These are phyloP conservation scores for Colletotrichum spinosum DNA, from an alignment of 2,329 filamentous ascomycete species.

Conservation along the genomic window DNA sequence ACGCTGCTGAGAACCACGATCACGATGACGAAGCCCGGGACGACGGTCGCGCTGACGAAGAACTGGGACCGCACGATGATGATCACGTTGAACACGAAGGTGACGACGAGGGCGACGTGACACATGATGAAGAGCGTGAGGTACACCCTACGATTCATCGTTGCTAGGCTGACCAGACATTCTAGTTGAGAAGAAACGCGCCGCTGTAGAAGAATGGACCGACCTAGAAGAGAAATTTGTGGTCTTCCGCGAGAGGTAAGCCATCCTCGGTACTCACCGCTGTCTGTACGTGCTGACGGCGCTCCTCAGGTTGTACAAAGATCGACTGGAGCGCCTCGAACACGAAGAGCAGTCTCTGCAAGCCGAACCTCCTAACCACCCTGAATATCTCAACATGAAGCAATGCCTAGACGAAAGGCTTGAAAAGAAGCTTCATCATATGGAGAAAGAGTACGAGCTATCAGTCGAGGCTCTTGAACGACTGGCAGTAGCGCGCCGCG, in stretches of 20 bases:
- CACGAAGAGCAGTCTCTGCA: conserved; percentile 72
- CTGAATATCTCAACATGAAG: conserved; percentile 91
- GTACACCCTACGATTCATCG: conserved; percentile 8
- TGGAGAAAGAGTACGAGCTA: conserved; percentile 79
- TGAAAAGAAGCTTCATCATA: conserved; percentile 82
- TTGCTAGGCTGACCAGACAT: conserved; percentile 25
- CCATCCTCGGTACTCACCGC: background rate
- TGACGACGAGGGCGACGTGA: conserved; percentile 70
- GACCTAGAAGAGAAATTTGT: conserved; percentile 91
- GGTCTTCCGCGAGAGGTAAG: conserved; percentile 82
- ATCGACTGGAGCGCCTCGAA: conserved; percentile 85
- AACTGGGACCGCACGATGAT: conserved; percentile 64
- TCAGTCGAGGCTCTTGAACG: conserved; percentile 79
- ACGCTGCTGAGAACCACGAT: conserved; percentile 37
- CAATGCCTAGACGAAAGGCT: conserved; percentile 85
- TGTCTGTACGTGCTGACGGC: conserved; percentile 33
- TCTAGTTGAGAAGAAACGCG: conserved; percentile 80
- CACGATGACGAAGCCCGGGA: conserved; percentile 45
- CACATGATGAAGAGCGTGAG: conserved; percentile 75
- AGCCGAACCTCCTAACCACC: conserved; percentile 78
- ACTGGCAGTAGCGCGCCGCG: conserved; percentile 82
- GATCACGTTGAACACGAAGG: conserved; percentile 65
- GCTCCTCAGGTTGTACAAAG: conserved; percentile 79
- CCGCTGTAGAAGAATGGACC: conserved; percentile 82
- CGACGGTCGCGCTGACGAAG: conserved; percentile 51